These are phyloP conservation scores for Plasmodium gallinaceum DNA, from an alignment of 169 alveolate genomes.

Conservation along the genomic window DNA sequence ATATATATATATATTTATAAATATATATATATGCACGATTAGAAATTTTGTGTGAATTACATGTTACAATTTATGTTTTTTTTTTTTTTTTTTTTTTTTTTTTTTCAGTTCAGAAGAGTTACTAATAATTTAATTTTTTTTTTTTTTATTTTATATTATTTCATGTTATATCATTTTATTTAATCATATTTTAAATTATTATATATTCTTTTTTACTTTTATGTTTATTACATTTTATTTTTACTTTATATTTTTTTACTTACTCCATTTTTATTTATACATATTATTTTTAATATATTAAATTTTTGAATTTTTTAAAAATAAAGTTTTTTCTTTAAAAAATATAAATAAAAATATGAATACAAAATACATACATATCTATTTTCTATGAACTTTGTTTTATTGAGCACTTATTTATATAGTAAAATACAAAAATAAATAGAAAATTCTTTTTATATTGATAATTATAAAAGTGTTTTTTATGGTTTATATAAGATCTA, in stretches of 20 bases:
- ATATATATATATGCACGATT: not conserved
- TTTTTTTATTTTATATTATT: too few relatives aligned
- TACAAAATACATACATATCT: not conserved
- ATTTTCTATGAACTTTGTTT: not conserved
- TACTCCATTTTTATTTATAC: too few relatives aligned
- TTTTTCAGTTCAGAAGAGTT: conserved; percentile 2
- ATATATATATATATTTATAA: not conserved
- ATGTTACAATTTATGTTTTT: not conserved
- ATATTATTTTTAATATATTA: too few relatives aligned
- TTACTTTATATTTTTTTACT: too few relatives aligned
- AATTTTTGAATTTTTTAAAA: too few relatives aligned
- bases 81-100: conserved; percentile 15
- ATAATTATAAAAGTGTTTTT: not conserved
- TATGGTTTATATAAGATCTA: too few relatives aligned
- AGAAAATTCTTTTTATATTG: not conserved
- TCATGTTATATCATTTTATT: too few relatives aligned
- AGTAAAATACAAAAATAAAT: not conserved
- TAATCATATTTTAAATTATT: too few relatives aligned
- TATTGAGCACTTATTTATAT: not conserved
- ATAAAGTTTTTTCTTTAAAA: not conserved
- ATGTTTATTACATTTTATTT: too few relatives aligned
- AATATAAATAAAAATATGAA: not conserved
- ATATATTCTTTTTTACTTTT: too few relatives aligned
- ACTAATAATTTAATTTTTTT: not conserved
- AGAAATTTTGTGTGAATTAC: not conserved